phyloP scores from a whole-genome alignment of 2,329 filamentous ascomycete species.

The Periconia digitata region DNA sequence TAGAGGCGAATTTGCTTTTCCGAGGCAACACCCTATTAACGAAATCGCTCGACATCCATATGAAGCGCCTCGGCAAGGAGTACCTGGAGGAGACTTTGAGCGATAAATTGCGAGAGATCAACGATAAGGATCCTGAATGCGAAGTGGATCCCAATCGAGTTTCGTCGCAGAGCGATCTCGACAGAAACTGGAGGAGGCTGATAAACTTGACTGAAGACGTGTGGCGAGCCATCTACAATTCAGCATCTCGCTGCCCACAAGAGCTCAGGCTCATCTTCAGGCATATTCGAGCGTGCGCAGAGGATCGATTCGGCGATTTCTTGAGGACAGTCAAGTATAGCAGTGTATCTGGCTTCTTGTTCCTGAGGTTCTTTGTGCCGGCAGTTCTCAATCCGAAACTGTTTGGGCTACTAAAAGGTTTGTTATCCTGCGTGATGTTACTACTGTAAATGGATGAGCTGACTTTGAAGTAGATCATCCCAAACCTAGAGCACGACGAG shows the following conservation, averaged over 20 bases:
- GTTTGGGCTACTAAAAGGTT: constrained; percentile 78
- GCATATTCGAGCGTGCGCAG: constrained; percentile 87
- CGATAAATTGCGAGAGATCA: constrained; percentile 86
- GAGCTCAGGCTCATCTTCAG: constrained; percentile 85
- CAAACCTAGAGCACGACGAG: constrained; percentile 78
- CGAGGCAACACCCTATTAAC: constrained; percentile 92
- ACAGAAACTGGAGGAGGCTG: constrained; percentile 80
- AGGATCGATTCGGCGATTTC: constrained; percentile 93
- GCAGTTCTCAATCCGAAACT: constrained; percentile 95
- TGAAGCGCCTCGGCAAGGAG: constrained; percentile 90
- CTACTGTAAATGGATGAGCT: constrained; percentile 3
- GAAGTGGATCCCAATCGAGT: constrained; percentile 91
- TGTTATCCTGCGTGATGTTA: constrained; percentile 10
- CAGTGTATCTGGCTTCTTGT: constrained; percentile 91
- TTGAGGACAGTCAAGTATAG: constrained; percentile 87
- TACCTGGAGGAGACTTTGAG: constrained; percentile 85
- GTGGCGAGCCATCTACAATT: constrained; percentile 79
- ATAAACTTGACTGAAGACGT: constrained; percentile 76
- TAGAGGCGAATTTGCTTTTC: constrained; percentile 93
- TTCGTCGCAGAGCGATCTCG: constrained; percentile 66
- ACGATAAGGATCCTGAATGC: constrained; percentile 86
- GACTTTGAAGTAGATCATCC: constrained; percentile 68
- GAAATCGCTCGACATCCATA: constrained; percentile 90
- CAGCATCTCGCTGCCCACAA: constrained; percentile 73
- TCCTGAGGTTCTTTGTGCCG: constrained; percentile 92